These are phyloP conservation scores for Lanmaoa pseudosensibilis DNA, from an alignment of 768 basidiomycete genomes.

Conservation along the genomic window DNA sequence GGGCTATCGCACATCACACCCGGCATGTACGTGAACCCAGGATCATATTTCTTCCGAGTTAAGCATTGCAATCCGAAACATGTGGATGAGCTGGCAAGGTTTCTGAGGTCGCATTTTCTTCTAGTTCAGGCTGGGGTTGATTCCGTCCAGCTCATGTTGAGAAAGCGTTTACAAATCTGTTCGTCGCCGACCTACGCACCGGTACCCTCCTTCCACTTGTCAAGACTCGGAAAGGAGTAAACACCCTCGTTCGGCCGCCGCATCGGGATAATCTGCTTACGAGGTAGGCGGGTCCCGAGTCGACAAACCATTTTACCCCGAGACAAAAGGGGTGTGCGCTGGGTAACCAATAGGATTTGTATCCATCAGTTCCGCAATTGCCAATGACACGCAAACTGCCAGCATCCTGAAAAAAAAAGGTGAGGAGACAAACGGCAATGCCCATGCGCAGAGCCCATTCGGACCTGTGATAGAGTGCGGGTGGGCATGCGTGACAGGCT, in stretches of 20 bases:
- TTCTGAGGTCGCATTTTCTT: not conserved
- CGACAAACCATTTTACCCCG: not conserved
- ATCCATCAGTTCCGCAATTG: slow-evolving; percentile 2
- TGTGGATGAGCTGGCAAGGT: not conserved
- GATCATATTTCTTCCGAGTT: not conserved
- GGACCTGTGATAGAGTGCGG: not conserved
- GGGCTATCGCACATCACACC: not conserved
- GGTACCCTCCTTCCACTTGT: not conserved
- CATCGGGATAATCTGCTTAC: slow-evolving; percentile 3
- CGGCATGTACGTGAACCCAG: not conserved
- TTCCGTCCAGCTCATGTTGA: not conserved
- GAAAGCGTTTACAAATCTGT: not conserved
- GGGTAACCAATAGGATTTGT: not conserved
- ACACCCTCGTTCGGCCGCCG: slow-evolving; percentile 2
- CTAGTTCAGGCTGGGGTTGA: not conserved
- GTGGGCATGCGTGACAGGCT: not conserved
- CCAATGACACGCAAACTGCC: not conserved
- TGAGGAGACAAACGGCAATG: not conserved
- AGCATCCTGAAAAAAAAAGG: not conserved
- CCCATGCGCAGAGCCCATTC: not conserved
- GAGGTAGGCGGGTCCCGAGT: not conserved
- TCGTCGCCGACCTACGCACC: not conserved
- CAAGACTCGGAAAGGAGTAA: not conserved
- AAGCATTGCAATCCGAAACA: not conserved
- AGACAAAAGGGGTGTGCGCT: not conserved